Evolutionary conservation across 305 asterid genomes (phyloP).

Genomic region (Fraxinus dipetala): DNA sequence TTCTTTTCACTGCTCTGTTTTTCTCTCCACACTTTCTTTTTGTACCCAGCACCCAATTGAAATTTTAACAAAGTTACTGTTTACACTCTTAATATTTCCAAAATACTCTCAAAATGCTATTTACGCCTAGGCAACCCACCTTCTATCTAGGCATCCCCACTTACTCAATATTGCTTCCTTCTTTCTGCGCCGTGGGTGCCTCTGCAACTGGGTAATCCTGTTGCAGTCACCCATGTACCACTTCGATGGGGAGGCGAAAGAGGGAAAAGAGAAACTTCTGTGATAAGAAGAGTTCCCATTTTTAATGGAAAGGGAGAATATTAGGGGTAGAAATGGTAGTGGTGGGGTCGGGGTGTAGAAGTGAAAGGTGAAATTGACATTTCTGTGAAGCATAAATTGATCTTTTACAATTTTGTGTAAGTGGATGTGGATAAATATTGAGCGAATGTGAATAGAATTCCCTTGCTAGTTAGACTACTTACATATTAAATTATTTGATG

Average conservation of each 20-base stretch:
- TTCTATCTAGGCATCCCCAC: neutral
- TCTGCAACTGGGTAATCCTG: neutral
- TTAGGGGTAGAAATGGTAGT: neutral
- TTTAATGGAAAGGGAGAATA: neutral
- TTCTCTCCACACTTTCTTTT: neutral
- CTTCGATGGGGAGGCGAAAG: neutral
- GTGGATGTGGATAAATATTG: neutral
- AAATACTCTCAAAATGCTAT: neutral
- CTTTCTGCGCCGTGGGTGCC: neutral
- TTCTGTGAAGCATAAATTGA: neutral
- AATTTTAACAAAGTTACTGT: neutral
- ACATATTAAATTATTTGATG: neutral
- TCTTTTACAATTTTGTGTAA: neutral
- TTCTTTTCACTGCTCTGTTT: neutral
- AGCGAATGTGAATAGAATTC: neutral
- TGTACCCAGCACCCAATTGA: neutral
- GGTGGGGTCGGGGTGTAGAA: neutral
- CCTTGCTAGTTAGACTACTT: neutral
- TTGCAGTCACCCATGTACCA: neutral
- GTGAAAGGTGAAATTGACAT: neutral
- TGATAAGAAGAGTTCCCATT: neutral
- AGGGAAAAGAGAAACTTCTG: neutral
- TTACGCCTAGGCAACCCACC: neutral
- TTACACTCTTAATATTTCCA: neutral
- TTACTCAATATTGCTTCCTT: neutral